phyloP scores from a whole-genome alignment of 495 filamentous ascomycete genomes.

The Durotheca rogersii region DNA sequence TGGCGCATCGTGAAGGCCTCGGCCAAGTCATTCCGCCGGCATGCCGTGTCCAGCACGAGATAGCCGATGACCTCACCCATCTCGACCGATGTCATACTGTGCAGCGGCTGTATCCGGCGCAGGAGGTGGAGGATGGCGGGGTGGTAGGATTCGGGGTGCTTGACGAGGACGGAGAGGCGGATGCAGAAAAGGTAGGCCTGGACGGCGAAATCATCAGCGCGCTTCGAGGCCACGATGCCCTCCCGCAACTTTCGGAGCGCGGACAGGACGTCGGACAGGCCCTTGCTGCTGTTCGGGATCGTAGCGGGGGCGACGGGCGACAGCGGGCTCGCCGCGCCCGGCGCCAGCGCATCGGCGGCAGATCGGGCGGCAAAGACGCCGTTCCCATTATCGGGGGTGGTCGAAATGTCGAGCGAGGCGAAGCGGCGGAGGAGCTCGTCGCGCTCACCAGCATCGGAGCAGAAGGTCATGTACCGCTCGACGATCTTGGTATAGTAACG shows the following conservation, averaged over 20 bases:
- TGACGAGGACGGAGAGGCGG: slow-evolving; percentile 73
- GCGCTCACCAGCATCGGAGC: slow-evolving; percentile 62
- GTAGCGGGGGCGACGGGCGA: slow-evolving; percentile 16
- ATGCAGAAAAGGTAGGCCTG: slow-evolving; percentile 79
- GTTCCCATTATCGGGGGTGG: slow-evolving; percentile 23
- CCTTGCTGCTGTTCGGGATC: slow-evolving; percentile 35
- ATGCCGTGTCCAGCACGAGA: slow-evolving; percentile 83
- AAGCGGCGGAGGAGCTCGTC: slow-evolving; percentile 74
- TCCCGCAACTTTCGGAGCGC: slow-evolving; percentile 92
- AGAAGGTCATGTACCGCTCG: slow-evolving; percentile 84
- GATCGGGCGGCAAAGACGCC: slow-evolving; percentile 12
- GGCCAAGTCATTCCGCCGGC: slow-evolving; percentile 72
- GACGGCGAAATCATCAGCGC: slow-evolving; percentile 66
- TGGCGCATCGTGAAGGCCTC: slow-evolving; percentile 66
- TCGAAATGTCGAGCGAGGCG: slow-evolving; percentile 57
- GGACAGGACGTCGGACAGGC: slow-evolving; percentile 53
- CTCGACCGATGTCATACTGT: slow-evolving; percentile 65
- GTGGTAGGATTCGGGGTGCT: slow-evolving; percentile 83
- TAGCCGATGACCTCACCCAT: slow-evolving; percentile 77
- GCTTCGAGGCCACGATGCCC: slow-evolving; percentile 72
- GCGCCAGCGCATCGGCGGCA: slow-evolving; percentile 4
- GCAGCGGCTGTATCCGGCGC: slow-evolving; percentile 61
- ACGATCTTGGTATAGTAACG: slow-evolving; percentile 83
- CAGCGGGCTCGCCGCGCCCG: background rate
- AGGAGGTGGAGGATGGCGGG: slow-evolving; percentile 82